These are phyloP conservation scores for Beta lomatogona DNA, from an alignment of 179 eudicot species.

Conservation along the genomic window DNA sequence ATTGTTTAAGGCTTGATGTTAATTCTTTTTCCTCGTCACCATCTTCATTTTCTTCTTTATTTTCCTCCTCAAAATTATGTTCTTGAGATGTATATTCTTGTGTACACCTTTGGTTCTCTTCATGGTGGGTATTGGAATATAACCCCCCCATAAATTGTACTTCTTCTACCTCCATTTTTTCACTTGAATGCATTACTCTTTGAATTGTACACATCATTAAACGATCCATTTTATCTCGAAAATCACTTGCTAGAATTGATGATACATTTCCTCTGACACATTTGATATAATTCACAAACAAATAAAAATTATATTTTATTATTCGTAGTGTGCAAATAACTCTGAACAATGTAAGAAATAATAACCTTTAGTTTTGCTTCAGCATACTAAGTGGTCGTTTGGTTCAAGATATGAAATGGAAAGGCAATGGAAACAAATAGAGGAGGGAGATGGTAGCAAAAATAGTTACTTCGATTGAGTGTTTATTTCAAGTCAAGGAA, in stretches of 20 bases:
- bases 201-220: constrained; percentile 52
- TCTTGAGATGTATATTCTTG: neutral
- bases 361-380: neutral
- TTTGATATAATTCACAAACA: neutral
- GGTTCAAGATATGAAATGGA: too few species aligned
- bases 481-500: too few species aligned
- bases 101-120: constrained; percentile 2
- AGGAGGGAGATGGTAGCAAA: too few species aligned
- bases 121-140: neutral
- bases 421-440: too few species aligned
- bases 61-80: constrained; percentile 15
- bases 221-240: constrained; percentile 61
- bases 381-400: too few species aligned
- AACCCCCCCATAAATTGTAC: neutral
- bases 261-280: constrained; percentile 68
- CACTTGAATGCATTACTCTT: constrained; percentile 23
- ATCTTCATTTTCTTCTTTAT: constrained; percentile 9
- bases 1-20: constrained; percentile 21
- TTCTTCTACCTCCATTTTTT: constrained; percentile 24
- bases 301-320: neutral
- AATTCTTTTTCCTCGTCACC: constrained; percentile 23
- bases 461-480: too few species aligned
- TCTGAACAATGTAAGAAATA: neutral
- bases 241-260: constrained; percentile 60
- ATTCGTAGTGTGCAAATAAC: neutral